Percentiles rank a stretch among this genome's conserved stretches.
phyloP scores from a whole-genome alignment of 495 filamentous ascomycete species.

The Paragyromitra xinjiangensis region DNA sequence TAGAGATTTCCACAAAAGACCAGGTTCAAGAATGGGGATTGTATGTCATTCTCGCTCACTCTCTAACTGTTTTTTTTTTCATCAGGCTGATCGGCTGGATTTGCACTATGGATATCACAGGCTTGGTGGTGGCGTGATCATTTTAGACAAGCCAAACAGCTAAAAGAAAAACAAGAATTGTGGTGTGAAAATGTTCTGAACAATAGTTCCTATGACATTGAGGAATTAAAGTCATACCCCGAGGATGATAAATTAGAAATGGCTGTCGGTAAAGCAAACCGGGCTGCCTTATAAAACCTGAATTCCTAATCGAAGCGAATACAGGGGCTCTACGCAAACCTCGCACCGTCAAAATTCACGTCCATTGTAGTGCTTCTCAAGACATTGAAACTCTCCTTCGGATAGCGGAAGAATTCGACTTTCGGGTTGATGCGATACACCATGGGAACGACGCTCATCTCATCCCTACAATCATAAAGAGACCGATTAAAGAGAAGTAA shows the following conservation, averaged over 20 bases:
- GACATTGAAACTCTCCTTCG: constrained; percentile 15
- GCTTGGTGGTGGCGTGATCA: constrained; percentile 28
- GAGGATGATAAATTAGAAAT: constrained; percentile 16
- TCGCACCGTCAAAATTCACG: constrained; percentile 7
- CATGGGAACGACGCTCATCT: constrained; percentile 25
- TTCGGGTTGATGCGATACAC: constrained; percentile 18
- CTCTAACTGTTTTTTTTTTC: neutral
- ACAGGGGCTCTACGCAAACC: constrained; percentile 1
- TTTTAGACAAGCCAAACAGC: constrained; percentile 1
- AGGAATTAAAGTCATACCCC: neutral
- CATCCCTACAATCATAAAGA: constrained; percentile 13
- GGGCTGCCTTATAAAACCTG: neutral
- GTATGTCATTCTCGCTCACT: neutral
- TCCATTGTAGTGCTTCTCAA: constrained; percentile 23
- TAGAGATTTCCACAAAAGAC: neutral
- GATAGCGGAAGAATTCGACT: constrained; percentile 25
- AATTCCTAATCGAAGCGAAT: neutral
- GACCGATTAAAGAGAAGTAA: neutral
- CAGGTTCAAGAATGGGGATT: constrained; percentile 17
- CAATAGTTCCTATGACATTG: neutral
- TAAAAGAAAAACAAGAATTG: constrained; percentile 5
- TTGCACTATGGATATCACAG: neutral
- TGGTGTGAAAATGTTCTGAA: neutral
- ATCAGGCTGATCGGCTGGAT: neutral
- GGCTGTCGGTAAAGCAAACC: neutral